These are phyloP conservation scores for Sporodiniella umbellata DNA, from an alignment of 371 early-diverging fungal species.

Conservation along the genomic window DNA sequence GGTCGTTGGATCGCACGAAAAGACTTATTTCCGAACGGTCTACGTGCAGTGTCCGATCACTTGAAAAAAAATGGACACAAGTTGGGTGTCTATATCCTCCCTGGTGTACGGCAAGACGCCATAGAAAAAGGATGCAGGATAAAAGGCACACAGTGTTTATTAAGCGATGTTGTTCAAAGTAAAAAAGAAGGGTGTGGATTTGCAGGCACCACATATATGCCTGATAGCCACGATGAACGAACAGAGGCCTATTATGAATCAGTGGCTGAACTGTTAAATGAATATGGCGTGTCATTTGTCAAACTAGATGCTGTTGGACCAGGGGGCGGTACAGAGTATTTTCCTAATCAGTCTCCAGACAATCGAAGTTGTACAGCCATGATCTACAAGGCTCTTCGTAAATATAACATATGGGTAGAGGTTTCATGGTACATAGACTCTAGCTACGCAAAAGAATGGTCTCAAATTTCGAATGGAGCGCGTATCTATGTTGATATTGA, in stretches of 20 bases:
- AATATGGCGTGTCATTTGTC: constrained; percentile 36
- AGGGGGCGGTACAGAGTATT: constrained; percentile 33
- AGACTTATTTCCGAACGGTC: constrained; percentile 37
- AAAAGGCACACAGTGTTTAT: constrained; percentile 13
- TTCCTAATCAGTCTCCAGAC: constrained; percentile 31
- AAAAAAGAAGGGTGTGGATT: constrained; percentile 41
- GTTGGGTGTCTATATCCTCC: constrained; percentile 39
- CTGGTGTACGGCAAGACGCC: constrained; percentile 42
- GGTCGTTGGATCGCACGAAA: constrained; percentile 38
- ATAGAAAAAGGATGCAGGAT: constrained; percentile 18
- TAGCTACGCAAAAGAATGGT: constrained; percentile 35
- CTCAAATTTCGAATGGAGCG: constrained; percentile 30
- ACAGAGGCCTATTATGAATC: constrained; percentile 37
- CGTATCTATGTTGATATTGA: constrained; percentile 43
- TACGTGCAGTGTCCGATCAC: constrained; percentile 24
- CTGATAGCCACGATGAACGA: constrained; percentile 29
- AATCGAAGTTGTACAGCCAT: constrained; percentile 27
- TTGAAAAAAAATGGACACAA: constrained; percentile 37
- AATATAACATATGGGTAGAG: constrained; percentile 34
- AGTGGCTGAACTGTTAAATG: constrained; percentile 32
- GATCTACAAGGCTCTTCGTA: constrained; percentile 30
- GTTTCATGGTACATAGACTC: constrained; percentile 44
- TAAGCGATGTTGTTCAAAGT: constrained; percentile 22
- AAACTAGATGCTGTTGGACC: constrained; percentile 47
- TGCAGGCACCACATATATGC: constrained; percentile 34